These are phyloP conservation scores for Dictyostelium intermedium DNA, from an alignment of 78 protist species.

Conservation along the genomic window DNA sequence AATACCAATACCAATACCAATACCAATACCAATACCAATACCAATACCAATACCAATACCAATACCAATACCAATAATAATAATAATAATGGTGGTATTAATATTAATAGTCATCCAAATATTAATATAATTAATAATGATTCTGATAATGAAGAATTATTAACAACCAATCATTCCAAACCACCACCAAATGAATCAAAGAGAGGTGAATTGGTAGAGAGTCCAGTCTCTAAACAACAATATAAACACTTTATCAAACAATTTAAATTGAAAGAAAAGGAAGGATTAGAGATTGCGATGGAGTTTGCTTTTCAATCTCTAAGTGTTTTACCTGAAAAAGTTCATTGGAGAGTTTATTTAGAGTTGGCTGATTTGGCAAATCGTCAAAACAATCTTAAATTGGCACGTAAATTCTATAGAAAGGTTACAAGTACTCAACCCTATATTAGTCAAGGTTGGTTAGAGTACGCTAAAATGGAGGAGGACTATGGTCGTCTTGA, in stretches of 20 bases:
- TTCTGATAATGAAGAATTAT: constrained; percentile 35
- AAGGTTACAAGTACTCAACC: constrained; percentile 73
- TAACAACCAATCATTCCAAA: not conserved
- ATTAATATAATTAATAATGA: not conserved
- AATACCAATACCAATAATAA: no score
- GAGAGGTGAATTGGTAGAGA: constrained; percentile 74
- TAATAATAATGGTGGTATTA: not conserved
- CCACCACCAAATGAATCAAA: constrained; percentile 45
- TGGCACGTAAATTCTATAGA: constrained; percentile 79
- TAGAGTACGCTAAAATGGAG: constrained; percentile 94
- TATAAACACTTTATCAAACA: constrained; percentile 66
- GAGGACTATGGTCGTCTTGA: constrained; percentile 88
- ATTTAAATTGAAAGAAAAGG: constrained; percentile 64
- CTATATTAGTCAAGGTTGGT: constrained; percentile 85
- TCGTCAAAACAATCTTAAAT: constrained; percentile 62
- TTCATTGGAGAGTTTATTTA: constrained; percentile 85
- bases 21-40: no score
- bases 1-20: no score
- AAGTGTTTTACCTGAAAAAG: constrained; percentile 50
- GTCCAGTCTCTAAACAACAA: constrained; percentile 75
- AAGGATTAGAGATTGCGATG: constrained; percentile 75
- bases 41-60: no score
- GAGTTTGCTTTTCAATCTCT: constrained; percentile 54
- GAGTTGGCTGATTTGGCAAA: constrained; percentile 89
- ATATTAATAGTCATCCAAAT: not conserved